Conservation (phyloP, 2,329 filamentous ascomycete species). For the Hymenotorrendiella dingleyae region DNA sequence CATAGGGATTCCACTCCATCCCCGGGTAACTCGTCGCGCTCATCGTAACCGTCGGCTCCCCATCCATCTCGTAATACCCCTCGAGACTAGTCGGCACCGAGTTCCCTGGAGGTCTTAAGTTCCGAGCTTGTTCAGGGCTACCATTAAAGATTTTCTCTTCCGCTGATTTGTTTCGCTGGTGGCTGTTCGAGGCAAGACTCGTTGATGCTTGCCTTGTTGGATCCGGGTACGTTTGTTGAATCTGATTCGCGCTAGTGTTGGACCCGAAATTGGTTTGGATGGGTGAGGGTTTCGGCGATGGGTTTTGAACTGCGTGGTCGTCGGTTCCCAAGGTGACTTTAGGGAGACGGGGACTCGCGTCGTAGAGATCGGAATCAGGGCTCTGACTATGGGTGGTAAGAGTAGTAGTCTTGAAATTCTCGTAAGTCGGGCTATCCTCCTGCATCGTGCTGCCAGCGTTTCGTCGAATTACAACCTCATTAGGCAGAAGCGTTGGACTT, state of each 20-base stretch:
- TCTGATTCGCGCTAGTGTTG: background rate
- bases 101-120: too few species aligned
- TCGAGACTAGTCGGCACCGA: constrained; percentile 49
- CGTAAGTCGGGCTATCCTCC: background rate
- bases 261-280: constrained; percentile 1
- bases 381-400: constrained; percentile 1
- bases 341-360: constrained; percentile 29
- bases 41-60: constrained; percentile 44
- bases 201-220: background rate
- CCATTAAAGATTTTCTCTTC: background rate
- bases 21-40: constrained; percentile 63
- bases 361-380: constrained; percentile 32
- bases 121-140: constrained; percentile 2
- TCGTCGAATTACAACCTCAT: background rate
- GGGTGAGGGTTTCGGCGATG: background rate
- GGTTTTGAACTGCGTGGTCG: background rate
- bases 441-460: constrained; percentile 4
- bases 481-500: background rate
- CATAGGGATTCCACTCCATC: constrained; percentile 51
- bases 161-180: background rate
- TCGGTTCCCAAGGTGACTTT: background rate
- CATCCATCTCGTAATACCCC: constrained; percentile 37
- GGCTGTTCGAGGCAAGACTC: background rate
- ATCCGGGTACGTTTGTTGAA: background rate
- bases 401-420: background rate